phyloP scores from a whole-genome alignment of 768 basidiomycete species.

The Collybia mongolica region DNA sequence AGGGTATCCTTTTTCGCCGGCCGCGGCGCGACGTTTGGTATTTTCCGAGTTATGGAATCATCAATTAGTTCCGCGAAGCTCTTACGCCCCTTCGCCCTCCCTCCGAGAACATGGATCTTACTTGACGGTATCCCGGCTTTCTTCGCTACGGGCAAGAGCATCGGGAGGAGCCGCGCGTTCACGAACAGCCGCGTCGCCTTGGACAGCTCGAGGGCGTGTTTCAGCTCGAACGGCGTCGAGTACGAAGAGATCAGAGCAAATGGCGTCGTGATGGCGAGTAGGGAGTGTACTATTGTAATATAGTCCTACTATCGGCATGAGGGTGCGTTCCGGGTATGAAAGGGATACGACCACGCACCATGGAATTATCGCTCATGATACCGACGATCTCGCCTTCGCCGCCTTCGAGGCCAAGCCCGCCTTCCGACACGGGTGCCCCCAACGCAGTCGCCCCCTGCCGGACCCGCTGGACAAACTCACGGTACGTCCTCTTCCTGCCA shows the following conservation, averaged over 20 bases:
- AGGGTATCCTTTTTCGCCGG: slow-evolving; percentile 15
- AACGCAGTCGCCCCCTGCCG: slow-evolving; percentile 58
- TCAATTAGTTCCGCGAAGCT: slow-evolving; percentile 44
- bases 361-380: slow-evolving; percentile 66
- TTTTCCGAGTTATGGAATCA: slow-evolving; percentile 20
- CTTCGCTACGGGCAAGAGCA: slow-evolving; percentile 37
- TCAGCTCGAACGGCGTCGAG: slow-evolving; percentile 56
- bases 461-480: slow-evolving; percentile 50
- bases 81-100: slow-evolving; percentile 32
- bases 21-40: slow-evolving; percentile 1
- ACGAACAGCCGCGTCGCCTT: slow-evolving; percentile 55
- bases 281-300: slow-evolving; percentile 45
- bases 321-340: background rate
- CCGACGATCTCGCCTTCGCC: slow-evolving; percentile 60
- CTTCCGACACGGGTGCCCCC: slow-evolving; percentile 39
- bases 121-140: slow-evolving; percentile 31
- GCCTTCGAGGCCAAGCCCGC: slow-evolving; percentile 53
- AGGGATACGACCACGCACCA: slow-evolving; percentile 40
- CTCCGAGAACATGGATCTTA: slow-evolving; percentile 50
- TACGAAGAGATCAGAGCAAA: slow-evolving; percentile 53
- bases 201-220: slow-evolving; percentile 46
- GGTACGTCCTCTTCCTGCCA: slow-evolving; percentile 41
- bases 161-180: slow-evolving; percentile 39
- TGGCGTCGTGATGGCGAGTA: slow-evolving; percentile 48
- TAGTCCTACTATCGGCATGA: slow-evolving; percentile 45